Conservation (phyloP, 1,139 yeast species). For the Trichomonascaceae sp. region DNA sequence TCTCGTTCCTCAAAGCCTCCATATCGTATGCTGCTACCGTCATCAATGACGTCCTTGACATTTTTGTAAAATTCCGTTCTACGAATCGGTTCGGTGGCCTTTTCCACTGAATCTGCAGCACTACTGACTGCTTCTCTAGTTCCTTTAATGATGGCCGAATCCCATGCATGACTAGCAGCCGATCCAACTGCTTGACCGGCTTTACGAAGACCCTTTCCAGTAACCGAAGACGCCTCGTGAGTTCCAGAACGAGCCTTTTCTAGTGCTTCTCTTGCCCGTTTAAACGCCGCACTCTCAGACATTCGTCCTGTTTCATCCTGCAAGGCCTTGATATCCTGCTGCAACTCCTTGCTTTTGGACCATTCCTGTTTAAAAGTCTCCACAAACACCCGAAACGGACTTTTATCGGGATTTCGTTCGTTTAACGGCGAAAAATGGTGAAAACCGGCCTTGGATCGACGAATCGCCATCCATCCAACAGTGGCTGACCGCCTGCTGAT, state of each 20-base stretch:
- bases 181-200: constrained; percentile 94
- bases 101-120: constrained; percentile 71
- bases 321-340: constrained; percentile 86
- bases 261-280: constrained; percentile 88
- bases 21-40: constrained; percentile 79
- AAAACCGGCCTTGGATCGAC: not conserved
- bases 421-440: not conserved
- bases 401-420: constrained; percentile 35
- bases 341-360: constrained; percentile 82
- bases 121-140: constrained; percentile 75
- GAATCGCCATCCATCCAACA: not conserved
- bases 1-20: constrained; percentile 93
- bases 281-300: constrained; percentile 91
- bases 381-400: constrained; percentile 88
- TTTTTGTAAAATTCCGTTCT: constrained; percentile 86
- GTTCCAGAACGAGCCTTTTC: constrained; percentile 57
- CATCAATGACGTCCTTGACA: constrained; percentile 83
- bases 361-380: constrained; percentile 90
- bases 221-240: constrained; percentile 48
- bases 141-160: constrained; percentile 83
- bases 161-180: constrained; percentile 93
- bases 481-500: not conserved
- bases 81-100: constrained; percentile 90
- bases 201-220: constrained; percentile 76
- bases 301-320: constrained; percentile 95